Conservation (phyloP, 805 yeast genomes). For the Wickerhamomyces chambardii region DNA sequence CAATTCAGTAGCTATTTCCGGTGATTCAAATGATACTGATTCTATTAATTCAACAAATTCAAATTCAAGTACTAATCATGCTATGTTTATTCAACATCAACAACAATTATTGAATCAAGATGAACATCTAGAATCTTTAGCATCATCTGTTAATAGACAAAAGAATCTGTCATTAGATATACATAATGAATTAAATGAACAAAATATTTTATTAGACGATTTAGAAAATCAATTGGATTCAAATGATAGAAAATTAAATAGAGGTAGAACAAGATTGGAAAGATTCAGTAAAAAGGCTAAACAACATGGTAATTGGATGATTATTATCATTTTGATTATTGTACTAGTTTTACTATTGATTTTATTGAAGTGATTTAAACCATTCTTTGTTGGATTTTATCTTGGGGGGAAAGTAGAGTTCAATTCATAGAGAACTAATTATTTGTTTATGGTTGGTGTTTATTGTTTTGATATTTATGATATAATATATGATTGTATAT, state of each 20-base stretch:
- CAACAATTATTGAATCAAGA: slow-evolving; percentile 41
- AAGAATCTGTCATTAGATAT: slow-evolving; percentile 36
- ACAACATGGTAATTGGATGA: slow-evolving; percentile 41
- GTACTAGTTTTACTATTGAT: slow-evolving; percentile 34
- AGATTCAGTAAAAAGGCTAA: slow-evolving; percentile 30
- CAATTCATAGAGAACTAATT: too few species aligned
- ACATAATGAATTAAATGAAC: slow-evolving; percentile 37
- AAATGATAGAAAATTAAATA: slow-evolving; percentile 28
- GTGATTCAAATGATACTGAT: slow-evolving; percentile 3
- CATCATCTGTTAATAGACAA: slow-evolving; percentile 34
- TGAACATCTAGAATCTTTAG: slow-evolving; percentile 26
- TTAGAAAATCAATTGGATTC: slow-evolving; percentile 36
- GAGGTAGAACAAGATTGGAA: slow-evolving; percentile 31
- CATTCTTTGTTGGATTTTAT: too few species aligned
- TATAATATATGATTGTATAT: too few species aligned
- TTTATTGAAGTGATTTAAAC: slow-evolving; percentile 21
- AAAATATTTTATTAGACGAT: slow-evolving; percentile 38
- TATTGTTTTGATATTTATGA: too few species aligned
- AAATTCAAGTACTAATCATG: slow-evolving; percentile 19
- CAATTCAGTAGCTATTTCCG: neutral
- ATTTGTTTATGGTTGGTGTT: too few species aligned
- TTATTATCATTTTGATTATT: slow-evolving; percentile 33
- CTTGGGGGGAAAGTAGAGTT: too few species aligned
- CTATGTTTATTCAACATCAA: slow-evolving; percentile 32
- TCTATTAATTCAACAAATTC: slow-evolving; percentile 4